Conservation (phyloP, 2,329 filamentous ascomycete genomes). For the Mycocentrospora acerina region DNA sequence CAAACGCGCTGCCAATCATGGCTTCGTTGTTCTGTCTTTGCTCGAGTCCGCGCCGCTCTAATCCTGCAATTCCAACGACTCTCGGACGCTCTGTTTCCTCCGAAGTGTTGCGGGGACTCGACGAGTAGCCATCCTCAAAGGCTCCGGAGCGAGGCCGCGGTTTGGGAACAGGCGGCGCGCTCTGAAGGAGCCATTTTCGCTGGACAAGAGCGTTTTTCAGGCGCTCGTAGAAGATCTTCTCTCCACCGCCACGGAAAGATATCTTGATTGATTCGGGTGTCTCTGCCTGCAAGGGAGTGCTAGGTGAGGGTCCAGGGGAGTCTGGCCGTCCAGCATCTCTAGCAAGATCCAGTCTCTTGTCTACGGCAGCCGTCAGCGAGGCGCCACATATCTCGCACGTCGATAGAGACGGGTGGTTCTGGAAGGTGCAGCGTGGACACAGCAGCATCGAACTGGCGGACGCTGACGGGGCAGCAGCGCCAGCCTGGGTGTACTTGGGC, state of each 20-base stretch:
- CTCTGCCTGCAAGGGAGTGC: slow-evolving; percentile 54
- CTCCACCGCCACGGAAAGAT: slow-evolving; percentile 86
- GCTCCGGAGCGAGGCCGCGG: slow-evolving; percentile 46
- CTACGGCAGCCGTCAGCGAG: slow-evolving; percentile 61
- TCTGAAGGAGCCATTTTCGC: slow-evolving; percentile 90
- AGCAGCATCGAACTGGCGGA: slow-evolving; percentile 22
- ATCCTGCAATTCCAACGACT: slow-evolving; percentile 83
- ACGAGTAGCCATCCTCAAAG: slow-evolving; percentile 30
- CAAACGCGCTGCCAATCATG: slow-evolving; percentile 90
- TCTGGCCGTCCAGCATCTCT: slow-evolving; percentile 57
- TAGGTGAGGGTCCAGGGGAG: slow-evolving; percentile 74
- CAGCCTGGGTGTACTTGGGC: slow-evolving; percentile 44
- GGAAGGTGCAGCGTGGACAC: slow-evolving; percentile 90
- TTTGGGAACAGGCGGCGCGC: slow-evolving; percentile 82
- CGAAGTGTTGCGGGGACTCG: slow-evolving; percentile 20
- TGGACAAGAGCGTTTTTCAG: slow-evolving; percentile 87
- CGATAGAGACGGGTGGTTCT: slow-evolving; percentile 83
- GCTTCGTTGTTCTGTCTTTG: slow-evolving; percentile 90
- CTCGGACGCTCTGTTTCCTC: slow-evolving; percentile 47
- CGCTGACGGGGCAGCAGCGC: slow-evolving; percentile 7
- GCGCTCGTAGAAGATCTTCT: slow-evolving; percentile 85
- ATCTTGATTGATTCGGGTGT: slow-evolving; percentile 79
- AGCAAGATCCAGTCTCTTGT: slow-evolving; percentile 45
- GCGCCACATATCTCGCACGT: slow-evolving; percentile 91
- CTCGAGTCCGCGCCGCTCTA: slow-evolving; percentile 82